Percentiles rank a stretch among this genome's conserved stretches.
These are phyloP conservation scores for Trypanosoma vivax DNA, from an alignment of 208 protist genomes.

Conservation along the genomic window DNA sequence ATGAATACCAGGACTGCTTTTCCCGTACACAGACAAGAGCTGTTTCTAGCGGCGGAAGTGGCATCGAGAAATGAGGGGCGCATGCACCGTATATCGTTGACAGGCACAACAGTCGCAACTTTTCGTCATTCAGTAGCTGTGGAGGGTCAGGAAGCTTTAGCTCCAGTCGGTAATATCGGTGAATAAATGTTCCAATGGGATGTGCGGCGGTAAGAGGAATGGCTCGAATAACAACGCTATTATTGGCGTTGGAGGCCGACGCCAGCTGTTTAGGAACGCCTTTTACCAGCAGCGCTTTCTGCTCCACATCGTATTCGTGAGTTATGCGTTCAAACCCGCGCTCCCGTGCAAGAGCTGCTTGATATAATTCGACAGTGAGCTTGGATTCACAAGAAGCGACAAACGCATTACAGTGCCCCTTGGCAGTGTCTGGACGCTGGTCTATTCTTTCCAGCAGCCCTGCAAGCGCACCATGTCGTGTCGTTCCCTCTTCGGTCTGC, in stretches of 20 bases:
- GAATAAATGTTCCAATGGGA: slow-evolving; percentile 9
- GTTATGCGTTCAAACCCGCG: slow-evolving; percentile 2
- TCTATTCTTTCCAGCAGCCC: slow-evolving; percentile 4
- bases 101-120: slow-evolving; percentile 1
- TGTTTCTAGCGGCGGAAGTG: slow-evolving; percentile 12
- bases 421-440: no score
- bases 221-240: slow-evolving; percentile 4
- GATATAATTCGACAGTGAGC: slow-evolving; percentile 17
- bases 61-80: slow-evolving; percentile 4
- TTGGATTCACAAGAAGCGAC: background rate
- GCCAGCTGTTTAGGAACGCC: background rate
- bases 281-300: slow-evolving; percentile 6
- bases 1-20: slow-evolving; percentile 1
- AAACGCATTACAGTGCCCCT: background rate
- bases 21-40: background rate
- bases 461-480: slow-evolving; percentile 3
- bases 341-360: slow-evolving; percentile 3
- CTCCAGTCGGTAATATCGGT: slow-evolving; percentile 17
- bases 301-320: slow-evolving; percentile 14
- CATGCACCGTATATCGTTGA: slow-evolving; percentile 10
- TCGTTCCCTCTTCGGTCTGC: slow-evolving; percentile 2
- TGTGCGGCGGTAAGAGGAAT: slow-evolving; percentile 1
- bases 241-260: background rate
- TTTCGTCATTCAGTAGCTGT: background rate
- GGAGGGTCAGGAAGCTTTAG: slow-evolving; percentile 4